Percentiles rank a stretch among this genome's conserved stretches.
phyloP scores from a whole-genome alignment of 2,329 filamentous ascomycete genomes.

The Talaromyces islandicus region DNA sequence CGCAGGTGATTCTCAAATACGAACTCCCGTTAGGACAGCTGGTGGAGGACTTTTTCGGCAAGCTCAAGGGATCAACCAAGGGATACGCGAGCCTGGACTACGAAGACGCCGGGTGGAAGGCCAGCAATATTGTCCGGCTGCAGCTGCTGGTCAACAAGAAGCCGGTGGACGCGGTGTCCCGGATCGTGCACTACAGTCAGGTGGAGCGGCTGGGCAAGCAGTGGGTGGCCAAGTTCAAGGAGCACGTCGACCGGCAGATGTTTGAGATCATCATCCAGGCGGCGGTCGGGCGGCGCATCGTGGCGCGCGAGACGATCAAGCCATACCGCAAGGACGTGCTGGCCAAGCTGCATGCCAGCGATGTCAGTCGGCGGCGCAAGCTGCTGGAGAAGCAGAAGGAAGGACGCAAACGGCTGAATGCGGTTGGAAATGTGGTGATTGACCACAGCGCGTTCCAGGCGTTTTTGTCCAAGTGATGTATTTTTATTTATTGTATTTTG shows the following conservation, averaged over 20 bases:
- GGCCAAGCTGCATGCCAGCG: constrained; percentile 85
- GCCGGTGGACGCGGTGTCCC: constrained; percentile 89
- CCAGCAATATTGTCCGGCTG: constrained; percentile 76
- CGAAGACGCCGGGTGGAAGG: constrained; percentile 84
- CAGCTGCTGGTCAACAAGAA: constrained; percentile 90
- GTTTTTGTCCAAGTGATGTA: constrained; percentile 69
- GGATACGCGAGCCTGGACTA: constrained; percentile 96
- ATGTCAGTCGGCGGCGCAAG: constrained; percentile 76
- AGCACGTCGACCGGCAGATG: constrained; percentile 94
- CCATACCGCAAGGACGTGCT: constrained; percentile 94
- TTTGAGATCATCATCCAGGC: constrained; percentile 97
- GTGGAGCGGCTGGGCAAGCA: constrained; percentile 71
- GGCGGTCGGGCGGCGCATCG: constrained; percentile 70
- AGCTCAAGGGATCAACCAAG: constrained; percentile 87
- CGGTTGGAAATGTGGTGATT: constrained; percentile 82
- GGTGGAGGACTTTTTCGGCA: constrained; percentile 96
- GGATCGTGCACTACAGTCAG: constrained; percentile 79
- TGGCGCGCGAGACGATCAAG: constrained; percentile 92
- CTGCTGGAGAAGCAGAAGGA: constrained; percentile 95
- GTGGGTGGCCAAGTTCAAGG: constrained; percentile 95
- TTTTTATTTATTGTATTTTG: background rate
- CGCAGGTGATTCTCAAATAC: constrained; percentile 93
- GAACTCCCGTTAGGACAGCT: constrained; percentile 80
- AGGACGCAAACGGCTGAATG: constrained; percentile 77
- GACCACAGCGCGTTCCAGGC: constrained; percentile 93